These are phyloP conservation scores for Avicennia marina DNA, from an alignment of 257 asterid species.

Conservation along the genomic window DNA sequence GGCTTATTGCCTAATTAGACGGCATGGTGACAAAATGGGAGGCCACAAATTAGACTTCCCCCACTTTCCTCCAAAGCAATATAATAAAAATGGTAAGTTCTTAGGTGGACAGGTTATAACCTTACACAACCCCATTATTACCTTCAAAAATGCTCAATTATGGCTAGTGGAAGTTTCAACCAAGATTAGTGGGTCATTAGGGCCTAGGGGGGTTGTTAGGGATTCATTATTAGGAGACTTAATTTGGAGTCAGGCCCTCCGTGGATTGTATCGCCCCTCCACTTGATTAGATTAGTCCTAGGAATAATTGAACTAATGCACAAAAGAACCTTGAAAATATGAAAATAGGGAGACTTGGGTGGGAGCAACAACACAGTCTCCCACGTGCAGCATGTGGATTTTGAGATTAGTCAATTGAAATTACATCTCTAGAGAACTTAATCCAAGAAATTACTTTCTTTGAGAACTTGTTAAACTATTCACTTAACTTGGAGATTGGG, in stretches of 20 bases:
- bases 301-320: constrained; percentile 23
- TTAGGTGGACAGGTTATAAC: not conserved
- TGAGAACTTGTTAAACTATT: constrained; percentile 21
- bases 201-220: too few relatives aligned
- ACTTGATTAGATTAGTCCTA: constrained; percentile 24
- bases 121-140: constrained; percentile 6
- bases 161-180: constrained; percentile 14
- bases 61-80: too few relatives aligned
- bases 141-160: too few relatives aligned
- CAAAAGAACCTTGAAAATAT: constrained; percentile 34
- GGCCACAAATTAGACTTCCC: too few relatives aligned
- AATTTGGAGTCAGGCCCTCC: not conserved
- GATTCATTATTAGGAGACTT: too few relatives aligned
- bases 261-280: constrained; percentile 7
- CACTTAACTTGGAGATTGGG: constrained; percentile 9
- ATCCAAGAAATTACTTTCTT: constrained; percentile 59
- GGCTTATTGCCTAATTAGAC: too few relatives aligned
- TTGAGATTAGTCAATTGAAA: constrained; percentile 49
- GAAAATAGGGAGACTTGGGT: constrained; percentile 28
- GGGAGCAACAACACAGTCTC: constrained; percentile 47
- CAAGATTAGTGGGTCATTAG: constrained; percentile 14
- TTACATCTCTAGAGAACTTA: constrained; percentile 36
- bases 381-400: constrained; percentile 84
- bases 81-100: too few relatives aligned
- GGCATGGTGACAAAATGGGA: too few relatives aligned